A percentile compares a stretch with the other conserved stretches of the same genome.
These are phyloP conservation scores for Linum usitatissimum DNA, from an alignment of 345 rosid genomes.

Conservation along the genomic window DNA sequence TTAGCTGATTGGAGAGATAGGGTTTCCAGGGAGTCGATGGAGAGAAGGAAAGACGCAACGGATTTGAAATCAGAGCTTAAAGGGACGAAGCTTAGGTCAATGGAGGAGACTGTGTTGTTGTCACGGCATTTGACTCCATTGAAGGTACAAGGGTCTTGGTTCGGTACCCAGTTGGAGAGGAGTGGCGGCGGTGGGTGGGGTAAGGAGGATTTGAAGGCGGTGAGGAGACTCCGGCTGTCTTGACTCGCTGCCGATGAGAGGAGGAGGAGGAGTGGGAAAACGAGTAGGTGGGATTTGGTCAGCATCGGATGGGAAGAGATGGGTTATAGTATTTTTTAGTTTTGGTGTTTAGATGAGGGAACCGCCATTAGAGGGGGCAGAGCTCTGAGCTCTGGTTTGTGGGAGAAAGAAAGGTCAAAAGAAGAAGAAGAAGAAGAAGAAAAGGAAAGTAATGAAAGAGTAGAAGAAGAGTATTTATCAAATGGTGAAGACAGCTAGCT, in stretches of 20 bases:
- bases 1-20: slow-evolving; percentile 35
- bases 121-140: slow-evolving; percentile 52
- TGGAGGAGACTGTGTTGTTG: slow-evolving; percentile 39
- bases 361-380: background rate
- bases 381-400: background rate
- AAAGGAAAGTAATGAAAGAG: background rate
- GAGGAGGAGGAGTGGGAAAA: slow-evolving; percentile 2
- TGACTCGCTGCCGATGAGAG: background rate
- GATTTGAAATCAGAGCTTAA: slow-evolving; percentile 44
- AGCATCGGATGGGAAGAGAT: background rate
- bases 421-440: background rate
- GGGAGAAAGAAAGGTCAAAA: background rate
- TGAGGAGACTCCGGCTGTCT: slow-evolving; percentile 58
- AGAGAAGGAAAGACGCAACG: slow-evolving; percentile 44
- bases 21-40: slow-evolving; percentile 43
- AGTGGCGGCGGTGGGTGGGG: slow-evolving; percentile 23
- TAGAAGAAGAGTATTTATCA: slow-evolving; percentile 1
- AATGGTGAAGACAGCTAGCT: background rate
- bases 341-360: background rate
- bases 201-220: slow-evolving; percentile 48
- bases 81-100: slow-evolving; percentile 36
- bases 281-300: background rate
- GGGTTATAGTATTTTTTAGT: background rate
- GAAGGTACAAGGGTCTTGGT: slow-evolving; percentile 57
- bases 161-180: slow-evolving; percentile 50